Evolutionary conservation across 2,329 filamentous ascomycete species (phyloP).

Genomic region (Fusarium mundagurra): DNA sequence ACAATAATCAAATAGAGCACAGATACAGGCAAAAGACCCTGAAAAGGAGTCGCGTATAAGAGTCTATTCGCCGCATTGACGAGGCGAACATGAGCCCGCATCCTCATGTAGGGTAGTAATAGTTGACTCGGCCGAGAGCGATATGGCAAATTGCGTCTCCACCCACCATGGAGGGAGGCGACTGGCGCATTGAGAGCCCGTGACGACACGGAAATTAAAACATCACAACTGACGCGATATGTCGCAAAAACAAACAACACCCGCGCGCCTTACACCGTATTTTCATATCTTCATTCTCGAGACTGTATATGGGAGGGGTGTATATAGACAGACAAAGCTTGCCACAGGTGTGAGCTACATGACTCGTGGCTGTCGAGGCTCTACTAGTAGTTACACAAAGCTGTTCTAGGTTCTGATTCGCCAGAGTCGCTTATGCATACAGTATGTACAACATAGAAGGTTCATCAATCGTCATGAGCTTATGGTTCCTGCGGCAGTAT

Average conservation of each 20-base stretch:
- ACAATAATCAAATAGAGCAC: neutral
- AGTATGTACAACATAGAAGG: neutral
- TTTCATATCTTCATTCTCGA: conserved; percentile 22
- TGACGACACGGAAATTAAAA: conserved; percentile 32
- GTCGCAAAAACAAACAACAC: conserved; percentile 20
- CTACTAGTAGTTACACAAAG: neutral
- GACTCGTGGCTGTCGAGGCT: neutral
- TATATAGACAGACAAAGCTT: neutral
- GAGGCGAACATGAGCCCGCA: neutral
- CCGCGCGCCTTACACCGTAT: conserved; percentile 25
- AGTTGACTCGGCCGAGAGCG: conserved; percentile 28
- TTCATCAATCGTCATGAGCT: neutral
- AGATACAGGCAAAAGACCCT: neutral
- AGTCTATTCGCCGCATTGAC: neutral
- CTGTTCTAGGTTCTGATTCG: neutral
- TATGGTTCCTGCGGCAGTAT: neutral
- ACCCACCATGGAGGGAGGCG: conserved; percentile 4
- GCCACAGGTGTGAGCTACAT: conserved; percentile 3
- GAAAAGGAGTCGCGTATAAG: neutral
- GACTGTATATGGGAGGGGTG: conserved; percentile 3
- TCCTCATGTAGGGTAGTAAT: conserved; percentile 23
- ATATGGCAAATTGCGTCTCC: conserved; percentile 23
- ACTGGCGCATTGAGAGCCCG: conserved; percentile 17
- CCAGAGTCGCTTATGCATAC: neutral
- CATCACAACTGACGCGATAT: conserved; percentile 5